phyloP scores from a whole-genome alignment of 768 basidiomycete species.

The Naganishia antarctica region DNA sequence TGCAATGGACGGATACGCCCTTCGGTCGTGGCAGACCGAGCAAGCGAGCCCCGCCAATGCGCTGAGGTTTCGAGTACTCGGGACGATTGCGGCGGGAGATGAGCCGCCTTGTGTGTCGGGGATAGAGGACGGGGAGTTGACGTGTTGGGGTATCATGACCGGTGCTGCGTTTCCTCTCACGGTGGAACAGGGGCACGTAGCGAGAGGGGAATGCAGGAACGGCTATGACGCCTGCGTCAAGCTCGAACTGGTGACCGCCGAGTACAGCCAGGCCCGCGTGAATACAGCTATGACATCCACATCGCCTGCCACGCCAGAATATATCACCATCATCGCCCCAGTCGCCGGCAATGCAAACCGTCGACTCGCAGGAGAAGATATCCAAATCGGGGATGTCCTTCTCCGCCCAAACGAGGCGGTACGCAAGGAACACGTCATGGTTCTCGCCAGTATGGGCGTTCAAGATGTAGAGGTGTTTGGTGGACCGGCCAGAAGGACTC shows the following conservation, averaged over 20 bases:
- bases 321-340: conserved; percentile 11
- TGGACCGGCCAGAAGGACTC: not conserved
- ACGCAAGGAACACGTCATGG: conserved; percentile 21
- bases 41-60: conserved; percentile 9
- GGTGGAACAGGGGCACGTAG: not conserved
- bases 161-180: conserved; percentile 19
- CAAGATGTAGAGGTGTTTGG: conserved; percentile 2
- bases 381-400: not conserved
- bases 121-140: not conserved
- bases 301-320: not conserved
- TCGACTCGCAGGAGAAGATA: conserved; percentile 23
- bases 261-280: not conserved
- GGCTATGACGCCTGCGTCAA: conserved; percentile 19
- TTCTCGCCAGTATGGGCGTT: conserved; percentile 17
- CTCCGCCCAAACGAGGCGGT: not conserved
- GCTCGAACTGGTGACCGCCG: conserved; percentile 11
- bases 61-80: conserved; percentile 11
- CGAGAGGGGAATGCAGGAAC: not conserved
- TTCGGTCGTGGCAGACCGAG: conserved; percentile 3
- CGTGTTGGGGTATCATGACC: conserved; percentile 24
- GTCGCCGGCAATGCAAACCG: conserved; percentile 13
- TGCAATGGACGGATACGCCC: conserved; percentile 26
- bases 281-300: not conserved
- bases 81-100: conserved; percentile 23
- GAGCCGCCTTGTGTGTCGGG: not conserved